Evolutionary conservation across 1,139 yeast genomes (phyloP).

Genomic region (Groenewaldozyma auringiensis): DNA sequence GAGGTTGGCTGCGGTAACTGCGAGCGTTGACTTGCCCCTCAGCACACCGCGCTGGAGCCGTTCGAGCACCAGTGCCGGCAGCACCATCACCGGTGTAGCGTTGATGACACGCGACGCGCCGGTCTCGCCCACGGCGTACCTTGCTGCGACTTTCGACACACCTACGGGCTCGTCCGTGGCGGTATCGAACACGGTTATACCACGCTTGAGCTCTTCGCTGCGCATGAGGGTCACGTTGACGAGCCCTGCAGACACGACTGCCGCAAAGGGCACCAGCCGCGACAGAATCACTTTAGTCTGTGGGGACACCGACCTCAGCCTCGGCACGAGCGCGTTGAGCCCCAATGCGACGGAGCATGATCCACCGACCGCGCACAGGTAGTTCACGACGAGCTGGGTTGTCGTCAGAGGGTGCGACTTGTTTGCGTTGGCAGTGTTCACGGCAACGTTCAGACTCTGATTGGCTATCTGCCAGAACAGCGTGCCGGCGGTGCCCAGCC

Average conservation of each 20-base stretch:
- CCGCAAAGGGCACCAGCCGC: conserved; percentile 93
- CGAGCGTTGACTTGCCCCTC: conserved; percentile 41
- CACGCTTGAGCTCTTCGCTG: conserved; percentile 84
- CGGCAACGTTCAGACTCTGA: conserved; percentile 93
- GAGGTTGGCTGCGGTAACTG: conserved; percentile 64
- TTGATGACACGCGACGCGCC: conserved; percentile 91
- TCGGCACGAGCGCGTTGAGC: conserved; percentile 78
- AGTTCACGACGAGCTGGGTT: conserved; percentile 65
- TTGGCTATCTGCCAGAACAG: conserved; percentile 96
- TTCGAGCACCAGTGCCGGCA: conserved; percentile 81
- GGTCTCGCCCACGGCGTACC: conserved; percentile 91
- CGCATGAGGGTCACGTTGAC: conserved; percentile 94
- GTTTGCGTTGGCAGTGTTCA: conserved; percentile 92
- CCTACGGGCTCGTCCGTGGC: conserved; percentile 51
- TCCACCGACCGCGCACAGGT: conserved; percentile 83
- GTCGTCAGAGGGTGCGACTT: conserved; percentile 87
- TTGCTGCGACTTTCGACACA: conserved; percentile 75
- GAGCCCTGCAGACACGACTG: conserved; percentile 93
- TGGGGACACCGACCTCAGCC: conserved; percentile 59
- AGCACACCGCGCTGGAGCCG: conserved; percentile 63
- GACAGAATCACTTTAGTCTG: conserved; percentile 63
- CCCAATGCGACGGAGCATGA: conserved; percentile 95
- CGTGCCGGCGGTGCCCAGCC: conserved; percentile 82
- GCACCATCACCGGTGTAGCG: conserved; percentile 95
- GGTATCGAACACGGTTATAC: conserved; percentile 68